Conservation (phyloP, 106 monocot species). For the Agapanthus africanus region DNA sequence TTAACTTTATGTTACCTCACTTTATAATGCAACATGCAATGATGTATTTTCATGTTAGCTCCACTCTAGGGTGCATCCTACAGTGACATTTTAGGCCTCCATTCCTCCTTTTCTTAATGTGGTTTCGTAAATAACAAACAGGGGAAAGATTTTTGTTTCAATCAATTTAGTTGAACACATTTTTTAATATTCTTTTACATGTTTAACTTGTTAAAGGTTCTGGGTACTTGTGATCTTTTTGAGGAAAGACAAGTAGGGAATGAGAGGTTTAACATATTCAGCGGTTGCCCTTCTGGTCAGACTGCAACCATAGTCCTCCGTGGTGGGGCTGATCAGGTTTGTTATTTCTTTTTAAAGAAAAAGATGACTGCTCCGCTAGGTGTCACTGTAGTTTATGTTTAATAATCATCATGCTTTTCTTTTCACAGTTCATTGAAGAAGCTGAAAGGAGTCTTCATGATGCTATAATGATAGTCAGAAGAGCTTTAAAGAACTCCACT, state of each 20-base stretch:
- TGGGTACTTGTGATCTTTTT: conserved; percentile 83
- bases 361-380: too few species aligned
- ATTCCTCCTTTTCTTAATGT: neutral
- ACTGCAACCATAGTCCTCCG: conserved; percentile 98
- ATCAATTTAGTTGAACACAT: neutral
- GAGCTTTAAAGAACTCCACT: conserved; percentile 97
- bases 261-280: conserved; percentile 97
- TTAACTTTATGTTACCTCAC: too few species aligned
- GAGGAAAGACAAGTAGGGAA: conserved; percentile 98
- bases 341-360: too few species aligned
- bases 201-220: conserved; percentile 73
- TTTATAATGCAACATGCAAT: too few species aligned
- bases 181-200: neutral
- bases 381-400: too few species aligned
- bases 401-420: neutral
- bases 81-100: too few species aligned
- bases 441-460: conserved; percentile 98
- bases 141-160: neutral
- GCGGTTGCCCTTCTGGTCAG: conserved; percentile 88
- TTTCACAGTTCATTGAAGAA: conserved; percentile 92
- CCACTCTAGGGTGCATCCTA: too few species aligned
- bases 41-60: too few species aligned
- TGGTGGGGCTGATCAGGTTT: conserved; percentile 98
- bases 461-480: conserved; percentile 99
- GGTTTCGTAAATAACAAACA: conserved; percentile 2